A percentile compares a stretch with the other conserved stretches of the same genome.
These are phyloP conservation scores for Fagus crenata DNA, from an alignment of 306 rosid species.

Conservation along the genomic window DNA sequence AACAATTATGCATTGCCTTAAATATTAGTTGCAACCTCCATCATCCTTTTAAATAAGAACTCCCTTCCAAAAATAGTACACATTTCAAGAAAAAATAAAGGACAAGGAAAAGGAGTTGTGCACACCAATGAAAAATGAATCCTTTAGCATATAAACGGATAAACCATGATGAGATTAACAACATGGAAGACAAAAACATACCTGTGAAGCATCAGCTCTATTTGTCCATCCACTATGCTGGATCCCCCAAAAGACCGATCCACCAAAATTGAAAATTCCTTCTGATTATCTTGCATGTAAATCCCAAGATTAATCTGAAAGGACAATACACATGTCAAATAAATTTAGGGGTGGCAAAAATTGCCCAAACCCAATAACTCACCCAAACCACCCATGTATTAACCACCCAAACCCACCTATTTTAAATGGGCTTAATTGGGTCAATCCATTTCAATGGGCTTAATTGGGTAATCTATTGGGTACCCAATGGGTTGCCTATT, in stretches of 20 bases:
- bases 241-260: constrained; percentile 87
- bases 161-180: neutral
- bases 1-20: neutral
- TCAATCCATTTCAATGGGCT: too few relatives aligned
- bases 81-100: neutral
- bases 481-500: too few relatives aligned
- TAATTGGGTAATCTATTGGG: too few relatives aligned
- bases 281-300: constrained; percentile 52
- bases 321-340: neutral
- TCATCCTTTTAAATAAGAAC: neutral
- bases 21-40: neutral
- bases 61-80: neutral
- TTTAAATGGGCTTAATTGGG: too few relatives aligned
- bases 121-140: neutral
- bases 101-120: neutral
- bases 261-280: constrained; percentile 68
- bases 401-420: too few relatives aligned
- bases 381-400: too few relatives aligned
- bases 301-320: constrained; percentile 78
- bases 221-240: constrained; percentile 72
- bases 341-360: too few relatives aligned
- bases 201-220: constrained; percentile 90
- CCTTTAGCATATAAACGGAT: neutral
- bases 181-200: constrained; percentile 27
- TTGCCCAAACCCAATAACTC: too few relatives aligned